A percentile compares a stretch with the other conserved stretches of the same genome.
Conservation (phyloP, 2,329 filamentous ascomycete species). For the Talaromyces marneffei region DNA sequence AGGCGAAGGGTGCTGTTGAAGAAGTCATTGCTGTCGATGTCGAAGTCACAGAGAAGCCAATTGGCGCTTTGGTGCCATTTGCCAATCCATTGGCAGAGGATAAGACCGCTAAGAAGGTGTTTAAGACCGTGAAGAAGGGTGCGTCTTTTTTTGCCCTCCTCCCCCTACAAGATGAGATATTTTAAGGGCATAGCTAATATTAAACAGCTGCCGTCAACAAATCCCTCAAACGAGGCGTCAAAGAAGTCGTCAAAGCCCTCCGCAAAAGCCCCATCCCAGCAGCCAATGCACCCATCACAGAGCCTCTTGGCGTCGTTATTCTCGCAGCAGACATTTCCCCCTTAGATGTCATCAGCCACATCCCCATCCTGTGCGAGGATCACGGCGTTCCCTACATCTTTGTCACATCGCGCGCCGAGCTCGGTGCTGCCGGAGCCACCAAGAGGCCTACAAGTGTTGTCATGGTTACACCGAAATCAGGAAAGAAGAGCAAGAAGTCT, state of each 20-base stretch:
- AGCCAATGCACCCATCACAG: conserved; percentile 55
- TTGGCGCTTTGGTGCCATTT: conserved; percentile 46
- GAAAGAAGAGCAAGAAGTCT: conserved; percentile 47
- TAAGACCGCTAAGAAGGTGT: conserved; percentile 47
- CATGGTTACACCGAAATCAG: conserved; percentile 60
- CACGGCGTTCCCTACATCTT: conserved; percentile 97
- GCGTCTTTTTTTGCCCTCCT: conserved; percentile 10
- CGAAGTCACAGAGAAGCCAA: conserved; percentile 23
- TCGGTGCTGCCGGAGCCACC: conserved; percentile 87
- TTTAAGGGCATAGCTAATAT: neutral
- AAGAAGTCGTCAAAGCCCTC: conserved; percentile 97
- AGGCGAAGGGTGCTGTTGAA: conserved; percentile 18
- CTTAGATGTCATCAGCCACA: conserved; percentile 97
- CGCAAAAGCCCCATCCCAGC: conserved; percentile 76
- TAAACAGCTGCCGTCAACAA: conserved; percentile 82
- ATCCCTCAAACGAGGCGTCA: conserved; percentile 93
- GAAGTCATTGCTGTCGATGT: conserved; percentile 11
- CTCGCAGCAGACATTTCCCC: conserved; percentile 97
- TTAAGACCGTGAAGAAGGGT: conserved; percentile 50
- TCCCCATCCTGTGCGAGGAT: conserved; percentile 96
- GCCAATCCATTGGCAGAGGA: conserved; percentile 47
- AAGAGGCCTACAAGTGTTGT: conserved; percentile 96
- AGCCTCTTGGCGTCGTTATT: conserved; percentile 71
- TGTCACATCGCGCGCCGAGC: conserved; percentile 83
- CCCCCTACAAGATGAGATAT: too few species aligned